Conservation (phyloP, 1,284 basidiomycete species). For the Cutaneotrichosporon cutaneum region DNA sequence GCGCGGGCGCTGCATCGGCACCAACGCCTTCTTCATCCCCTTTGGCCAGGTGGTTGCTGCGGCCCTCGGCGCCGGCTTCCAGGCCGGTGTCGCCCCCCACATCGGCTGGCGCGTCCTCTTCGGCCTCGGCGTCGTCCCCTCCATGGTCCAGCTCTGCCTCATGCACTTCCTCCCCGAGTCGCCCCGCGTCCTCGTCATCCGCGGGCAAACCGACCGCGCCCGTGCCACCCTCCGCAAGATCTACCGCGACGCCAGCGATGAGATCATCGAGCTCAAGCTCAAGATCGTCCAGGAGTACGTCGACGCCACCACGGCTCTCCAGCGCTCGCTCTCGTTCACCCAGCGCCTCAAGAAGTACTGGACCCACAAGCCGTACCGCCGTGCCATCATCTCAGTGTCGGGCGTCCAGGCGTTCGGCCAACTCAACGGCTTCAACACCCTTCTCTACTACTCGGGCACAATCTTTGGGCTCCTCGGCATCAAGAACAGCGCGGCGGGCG, state of each 20-base stretch:
- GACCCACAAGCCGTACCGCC: constrained; percentile 30
- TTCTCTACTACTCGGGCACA: constrained; percentile 41
- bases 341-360: constrained; percentile 22
- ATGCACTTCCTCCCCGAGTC: constrained; percentile 51
- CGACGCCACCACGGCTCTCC: constrained; percentile 23
- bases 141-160: constrained; percentile 39
- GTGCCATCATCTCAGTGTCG: constrained; percentile 28
- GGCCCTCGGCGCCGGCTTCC: constrained; percentile 39
- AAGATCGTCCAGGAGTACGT: constrained; percentile 37
- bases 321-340: constrained; percentile 18
- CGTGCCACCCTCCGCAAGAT: constrained; percentile 29
- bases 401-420: constrained; percentile 32
- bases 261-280: constrained; percentile 44
- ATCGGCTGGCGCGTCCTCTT: constrained; percentile 30
- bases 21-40: constrained; percentile 43
- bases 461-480: constrained; percentile 47
- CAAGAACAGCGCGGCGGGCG: constrained; percentile 42
- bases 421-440: constrained; percentile 47
- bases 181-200: constrained; percentile 41
- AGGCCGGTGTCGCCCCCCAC: constrained; percentile 10
- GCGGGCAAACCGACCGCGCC: constrained; percentile 33
- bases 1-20: constrained; percentile 38
- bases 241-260: constrained; percentile 36
- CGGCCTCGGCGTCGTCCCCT: constrained; percentile 45
- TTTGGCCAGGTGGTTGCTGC: constrained; percentile 46